A percentile compares a stretch with the other conserved stretches of the same genome.
phyloP scores from a whole-genome alignment of 192 early-diverging fungal genomes.

The Backusella australiensis region DNA sequence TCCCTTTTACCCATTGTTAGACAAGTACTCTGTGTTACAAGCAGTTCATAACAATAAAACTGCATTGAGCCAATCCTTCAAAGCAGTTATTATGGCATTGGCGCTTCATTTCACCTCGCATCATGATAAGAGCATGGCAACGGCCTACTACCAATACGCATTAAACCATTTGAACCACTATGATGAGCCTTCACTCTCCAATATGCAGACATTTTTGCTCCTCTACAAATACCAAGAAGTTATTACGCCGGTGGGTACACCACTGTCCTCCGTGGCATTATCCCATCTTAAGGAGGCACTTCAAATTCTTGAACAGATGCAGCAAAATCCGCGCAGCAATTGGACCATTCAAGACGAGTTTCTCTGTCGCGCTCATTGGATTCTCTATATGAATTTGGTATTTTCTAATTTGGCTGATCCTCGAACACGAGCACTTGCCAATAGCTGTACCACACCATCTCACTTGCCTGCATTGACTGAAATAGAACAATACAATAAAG shows the following conservation, averaged over 20 bases:
- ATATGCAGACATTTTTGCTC: conserved; percentile 6
- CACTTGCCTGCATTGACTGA: neutral
- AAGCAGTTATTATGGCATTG: neutral
- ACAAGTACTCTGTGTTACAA: conserved; percentile 2
- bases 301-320: conserved; percentile 3
- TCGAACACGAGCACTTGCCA: neutral
- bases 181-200: neutral
- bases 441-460: neutral
- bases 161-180: neutral
- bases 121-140: neutral
- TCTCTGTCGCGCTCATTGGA: conserved; percentile 9
- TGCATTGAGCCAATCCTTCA: neutral
- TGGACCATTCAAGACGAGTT: neutral
- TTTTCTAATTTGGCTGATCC: conserved; percentile 7
- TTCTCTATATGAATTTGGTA: conserved; percentile 7
- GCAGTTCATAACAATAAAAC: neutral
- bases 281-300: neutral
- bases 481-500: conserved; percentile 5
- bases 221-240: conserved; percentile 21
- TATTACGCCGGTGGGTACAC: conserved; percentile 3
- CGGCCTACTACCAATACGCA: neutral
- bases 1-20: conserved; percentile 8
- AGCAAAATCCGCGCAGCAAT: neutral
- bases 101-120: neutral
- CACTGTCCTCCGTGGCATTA: neutral